phyloP scores from a whole-genome alignment of 371 early-diverging fungal genomes.

The Lichtheimia ornata region DNA sequence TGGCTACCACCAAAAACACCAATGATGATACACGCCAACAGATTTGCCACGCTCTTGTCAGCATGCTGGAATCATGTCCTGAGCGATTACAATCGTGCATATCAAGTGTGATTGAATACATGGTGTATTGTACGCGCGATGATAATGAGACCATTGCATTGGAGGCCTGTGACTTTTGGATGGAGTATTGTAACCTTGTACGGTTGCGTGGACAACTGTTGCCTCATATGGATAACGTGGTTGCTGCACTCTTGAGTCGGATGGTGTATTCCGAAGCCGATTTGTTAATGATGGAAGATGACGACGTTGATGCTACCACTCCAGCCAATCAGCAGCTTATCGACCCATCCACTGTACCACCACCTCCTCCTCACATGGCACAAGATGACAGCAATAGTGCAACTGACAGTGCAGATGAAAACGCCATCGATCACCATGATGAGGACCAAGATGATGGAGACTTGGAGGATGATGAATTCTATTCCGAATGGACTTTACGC shows the following conservation, averaged over 20 bases:
- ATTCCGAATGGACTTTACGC: conserved; percentile 92
- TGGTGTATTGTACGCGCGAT: conserved; percentile 82
- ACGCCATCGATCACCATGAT: conserved; percentile 77
- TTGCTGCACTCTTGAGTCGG: conserved; percentile 83
- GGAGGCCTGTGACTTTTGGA: conserved; percentile 97
- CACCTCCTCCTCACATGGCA: not conserved
- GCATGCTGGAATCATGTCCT: conserved; percentile 80
- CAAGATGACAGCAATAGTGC: not conserved
- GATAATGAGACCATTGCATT: conserved; percentile 80
- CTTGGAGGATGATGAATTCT: conserved; percentile 86
- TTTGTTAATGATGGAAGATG: conserved; percentile 67
- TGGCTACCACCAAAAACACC: conserved; percentile 59
- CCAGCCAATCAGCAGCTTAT: conserved; percentile 82
- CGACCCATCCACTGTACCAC: conserved; percentile 75
- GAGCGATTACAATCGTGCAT: conserved; percentile 79
- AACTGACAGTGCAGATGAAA: conserved; percentile 23
- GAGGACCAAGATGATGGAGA: conserved; percentile 83
- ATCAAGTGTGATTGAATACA: conserved; percentile 80
- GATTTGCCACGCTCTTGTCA: conserved; percentile 88
- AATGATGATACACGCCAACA: conserved; percentile 77
- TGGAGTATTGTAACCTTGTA: conserved; percentile 77
- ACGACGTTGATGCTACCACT: conserved; percentile 71
- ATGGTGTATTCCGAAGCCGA: conserved; percentile 94
- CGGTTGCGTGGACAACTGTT: conserved; percentile 67
- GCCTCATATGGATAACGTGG: conserved; percentile 72